Conservation (phyloP, 805 yeast genomes). For the Scheffersomyces stipitis region DNA sequence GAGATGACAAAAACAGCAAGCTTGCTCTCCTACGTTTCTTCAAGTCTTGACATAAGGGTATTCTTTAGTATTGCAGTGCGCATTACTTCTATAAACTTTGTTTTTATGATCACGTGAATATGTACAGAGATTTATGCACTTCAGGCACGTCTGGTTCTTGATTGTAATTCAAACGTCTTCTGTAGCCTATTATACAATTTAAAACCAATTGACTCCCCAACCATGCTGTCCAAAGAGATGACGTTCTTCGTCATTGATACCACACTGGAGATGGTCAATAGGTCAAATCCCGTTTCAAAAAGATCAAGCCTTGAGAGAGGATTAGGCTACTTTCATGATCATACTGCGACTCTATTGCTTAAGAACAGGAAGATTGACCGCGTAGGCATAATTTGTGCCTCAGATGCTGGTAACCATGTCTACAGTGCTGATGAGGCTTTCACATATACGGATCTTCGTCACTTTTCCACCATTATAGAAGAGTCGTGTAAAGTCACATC, state of each 20-base stretch:
- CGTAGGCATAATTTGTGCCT: slow-evolving; percentile 8
- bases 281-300: neutral
- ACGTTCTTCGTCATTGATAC: too few relatives aligned
- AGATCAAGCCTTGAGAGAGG: neutral
- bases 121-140: too few relatives aligned
- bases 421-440: slow-evolving; percentile 13
- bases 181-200: too few relatives aligned
- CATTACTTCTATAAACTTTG: too few relatives aligned
- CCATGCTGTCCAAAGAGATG: neutral
- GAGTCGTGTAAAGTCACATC: slow-evolving; percentile 2
- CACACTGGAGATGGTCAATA: too few relatives aligned
- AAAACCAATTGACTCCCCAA: neutral
- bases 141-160: too few relatives aligned
- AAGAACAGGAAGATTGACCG: slow-evolving; percentile 22
- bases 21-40: too few relatives aligned
- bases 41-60: too few relatives aligned
- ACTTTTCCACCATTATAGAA: slow-evolving; percentile 9
- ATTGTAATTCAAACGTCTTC: too few relatives aligned
- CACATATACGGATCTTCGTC: slow-evolving; percentile 14
- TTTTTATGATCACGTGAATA: too few relatives aligned
- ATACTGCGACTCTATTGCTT: slow-evolving; percentile 14
- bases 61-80: too few relatives aligned
- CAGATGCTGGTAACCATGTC: slow-evolving; percentile 3
- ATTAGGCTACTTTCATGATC: slow-evolving; percentile 7
- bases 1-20: too few relatives aligned